Percentiles rank a stretch among this genome's conserved stretches.
phyloP scores from a whole-genome alignment of 2,329 filamentous ascomycete species.

The Sporothrix globosa region DNA sequence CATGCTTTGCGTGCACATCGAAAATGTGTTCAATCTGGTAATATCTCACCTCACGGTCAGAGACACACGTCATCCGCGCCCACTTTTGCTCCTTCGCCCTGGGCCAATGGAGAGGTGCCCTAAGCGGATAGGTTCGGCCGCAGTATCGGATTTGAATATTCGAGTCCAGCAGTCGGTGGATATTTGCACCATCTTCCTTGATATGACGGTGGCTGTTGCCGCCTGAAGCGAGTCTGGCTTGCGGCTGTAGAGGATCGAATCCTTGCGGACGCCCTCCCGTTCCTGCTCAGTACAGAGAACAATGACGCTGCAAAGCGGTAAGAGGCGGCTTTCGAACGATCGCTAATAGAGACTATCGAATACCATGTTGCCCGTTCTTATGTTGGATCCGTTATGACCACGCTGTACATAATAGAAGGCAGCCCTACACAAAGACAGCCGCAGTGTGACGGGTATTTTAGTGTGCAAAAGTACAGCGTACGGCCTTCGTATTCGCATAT shows the following conservation, averaged over 20 bases:
- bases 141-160: background rate
- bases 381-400: background rate
- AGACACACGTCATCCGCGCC: constrained; percentile 13
- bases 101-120: background rate
- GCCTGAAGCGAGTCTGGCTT: background rate
- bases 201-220: background rate
- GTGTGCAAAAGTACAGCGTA: background rate
- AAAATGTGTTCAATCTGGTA: background rate
- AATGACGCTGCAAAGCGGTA: background rate
- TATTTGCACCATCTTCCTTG: background rate
- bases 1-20: background rate
- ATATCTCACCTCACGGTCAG: constrained; percentile 2
- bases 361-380: background rate
- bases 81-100: constrained; percentile 3
- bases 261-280: background rate
- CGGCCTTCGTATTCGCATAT: background rate
- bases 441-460: background rate
- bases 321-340: background rate
- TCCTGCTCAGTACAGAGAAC: background rate
- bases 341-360: background rate
- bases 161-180: background rate
- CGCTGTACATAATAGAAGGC: too few relatives aligned
- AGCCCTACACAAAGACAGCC: background rate
- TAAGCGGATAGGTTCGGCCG: constrained; percentile 1
- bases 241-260: constrained; percentile 5